These are phyloP conservation scores for Neocucurbitaria cava DNA, from an alignment of 2,329 filamentous ascomycete species.

Conservation along the genomic window DNA sequence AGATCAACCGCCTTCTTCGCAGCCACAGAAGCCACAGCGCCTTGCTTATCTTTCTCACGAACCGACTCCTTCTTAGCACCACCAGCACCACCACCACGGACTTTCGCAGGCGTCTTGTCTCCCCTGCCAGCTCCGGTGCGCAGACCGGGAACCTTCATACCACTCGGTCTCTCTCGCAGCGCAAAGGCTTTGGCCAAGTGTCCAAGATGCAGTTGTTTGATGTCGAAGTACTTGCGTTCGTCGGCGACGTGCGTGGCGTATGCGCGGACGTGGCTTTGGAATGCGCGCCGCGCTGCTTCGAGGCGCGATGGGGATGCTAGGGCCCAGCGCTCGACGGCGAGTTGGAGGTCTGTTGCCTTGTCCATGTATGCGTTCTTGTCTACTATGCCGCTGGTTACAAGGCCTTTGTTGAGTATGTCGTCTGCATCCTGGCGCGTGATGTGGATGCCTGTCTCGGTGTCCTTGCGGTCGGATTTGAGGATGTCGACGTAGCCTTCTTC, in stretches of 20 bases:
- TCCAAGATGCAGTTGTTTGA: constrained; percentile 87
- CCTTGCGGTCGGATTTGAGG: constrained; percentile 73
- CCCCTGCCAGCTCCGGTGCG: constrained; percentile 53
- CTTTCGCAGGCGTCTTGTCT: constrained; percentile 47
- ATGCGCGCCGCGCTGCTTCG: constrained; percentile 83
- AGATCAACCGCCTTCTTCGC: constrained; percentile 32
- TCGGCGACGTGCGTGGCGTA: constrained; percentile 92
- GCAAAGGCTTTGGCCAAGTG: constrained; percentile 95
- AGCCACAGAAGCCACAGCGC: no score
- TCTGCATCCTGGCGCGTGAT: constrained; percentile 69
- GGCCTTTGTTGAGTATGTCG: constrained; percentile 71
- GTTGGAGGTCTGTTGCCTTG: constrained; percentile 70
- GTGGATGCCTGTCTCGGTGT: constrained; percentile 62
- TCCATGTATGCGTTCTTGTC: constrained; percentile 67
- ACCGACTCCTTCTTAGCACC: constrained; percentile 40
- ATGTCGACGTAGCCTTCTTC: constrained; percentile 91
- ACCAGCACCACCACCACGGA: no score
- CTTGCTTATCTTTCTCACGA: constrained; percentile 39
- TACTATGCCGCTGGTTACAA: constrained; percentile 50
- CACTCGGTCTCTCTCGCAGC: constrained; percentile 83
- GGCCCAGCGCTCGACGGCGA: constrained; percentile 71
- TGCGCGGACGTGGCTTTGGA: constrained; percentile 89
- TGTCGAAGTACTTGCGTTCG: constrained; percentile 88
- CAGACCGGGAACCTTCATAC: constrained; percentile 67
- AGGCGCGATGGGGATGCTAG: constrained; percentile 71